Evolutionary conservation across 2,329 filamentous ascomycete species (phyloP).

Genomic region (Sphaceloma murrayae): DNA sequence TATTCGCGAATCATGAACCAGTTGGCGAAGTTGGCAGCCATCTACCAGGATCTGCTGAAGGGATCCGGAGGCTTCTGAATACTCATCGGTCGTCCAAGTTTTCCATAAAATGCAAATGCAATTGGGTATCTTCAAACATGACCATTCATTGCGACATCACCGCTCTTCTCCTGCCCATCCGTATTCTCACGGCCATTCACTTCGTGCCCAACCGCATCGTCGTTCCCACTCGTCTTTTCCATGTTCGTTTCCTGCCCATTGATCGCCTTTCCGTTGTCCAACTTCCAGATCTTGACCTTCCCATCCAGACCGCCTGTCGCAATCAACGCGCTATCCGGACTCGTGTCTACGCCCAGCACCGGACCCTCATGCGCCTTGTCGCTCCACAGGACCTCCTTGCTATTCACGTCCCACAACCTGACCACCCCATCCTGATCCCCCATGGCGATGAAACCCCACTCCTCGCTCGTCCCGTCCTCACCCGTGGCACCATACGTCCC

Average conservation of each 20-base stretch:
- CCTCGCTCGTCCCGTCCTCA: conserved; percentile 19
- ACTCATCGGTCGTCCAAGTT: too few species aligned
- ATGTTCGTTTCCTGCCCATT: not conserved
- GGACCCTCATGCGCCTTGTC: conserved; percentile 48
- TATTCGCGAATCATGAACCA: too few species aligned
- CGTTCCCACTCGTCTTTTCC: not conserved
- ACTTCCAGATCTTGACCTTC: conserved; percentile 52
- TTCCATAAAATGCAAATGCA: too few species aligned
- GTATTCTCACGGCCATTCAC: too few species aligned
- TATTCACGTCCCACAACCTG: conserved; percentile 82
- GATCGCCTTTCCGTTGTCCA: not conserved
- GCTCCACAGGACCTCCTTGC: conserved; percentile 70
- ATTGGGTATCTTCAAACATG: conserved; percentile 14
- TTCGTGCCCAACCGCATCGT: too few species aligned
- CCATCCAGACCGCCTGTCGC: conserved; percentile 55
- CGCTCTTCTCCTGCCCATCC: too few species aligned
- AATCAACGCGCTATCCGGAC: conserved; percentile 44
- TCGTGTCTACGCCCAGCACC: conserved; percentile 52
- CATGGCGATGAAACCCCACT: conserved; percentile 59
- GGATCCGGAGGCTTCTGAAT: too few species aligned
- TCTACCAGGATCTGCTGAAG: too few species aligned
- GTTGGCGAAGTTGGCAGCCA: too few species aligned
- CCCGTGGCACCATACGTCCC: conserved; percentile 49
- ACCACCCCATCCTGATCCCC: conserved; percentile 83
- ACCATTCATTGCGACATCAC: conserved; percentile 8